Evolutionary conservation across 2,329 filamentous ascomycete species (phyloP), one percentile per base, ranked within the genome.

Genomic region (Calonectria honghensis): DNA sequence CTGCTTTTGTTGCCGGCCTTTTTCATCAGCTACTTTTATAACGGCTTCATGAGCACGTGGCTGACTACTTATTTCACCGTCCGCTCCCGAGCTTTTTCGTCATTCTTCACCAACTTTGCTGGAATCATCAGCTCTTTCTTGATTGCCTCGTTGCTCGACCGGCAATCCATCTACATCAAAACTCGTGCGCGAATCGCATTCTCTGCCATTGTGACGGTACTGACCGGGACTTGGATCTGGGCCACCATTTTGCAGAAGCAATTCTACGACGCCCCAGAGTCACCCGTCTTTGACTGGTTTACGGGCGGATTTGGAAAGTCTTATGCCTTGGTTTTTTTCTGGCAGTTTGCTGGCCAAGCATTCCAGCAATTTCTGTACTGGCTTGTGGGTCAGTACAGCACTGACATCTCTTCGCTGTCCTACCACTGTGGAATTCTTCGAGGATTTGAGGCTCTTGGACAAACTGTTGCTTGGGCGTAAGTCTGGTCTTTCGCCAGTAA

Each of bases 291-390:
- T 61, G 57, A 61, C 14, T 78, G 77, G 77, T 75, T 77, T 45
- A 74, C 77, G 48, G 77, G 76, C 1, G 75, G 76, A 2, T 78
- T 78, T 14, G 75, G 75, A 45, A 77, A 77, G 48, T 35, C 77
- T 1, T 78, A 78, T 27, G 50, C 75, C 16, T 27, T 78, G 0
- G 75, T 78, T 13, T 78, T 78, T 24, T 78, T 78, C 73, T 78
- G 77, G 77, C 73, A 78, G 1, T 78, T 78, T 4, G 76, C 74
- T 3, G 76, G 77, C 0, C 77, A 78, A 20, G 77, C 77, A 0
- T 78, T 78, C 67, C 76, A 73, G 35, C 57, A 71, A 37, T 63
- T 71, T 52, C 71, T 72, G 59, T 69, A 69, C 59, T 73, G 72
- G 72, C 72, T 73, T 6, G 59, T 73, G 10, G 72, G 72, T 13